A percentile compares a stretch with the other conserved stretches of the same genome.
Evolutionary conservation across 2,329 filamentous ascomycete genomes (phyloP).

Genomic region (Epichloe baconii): DNA sequence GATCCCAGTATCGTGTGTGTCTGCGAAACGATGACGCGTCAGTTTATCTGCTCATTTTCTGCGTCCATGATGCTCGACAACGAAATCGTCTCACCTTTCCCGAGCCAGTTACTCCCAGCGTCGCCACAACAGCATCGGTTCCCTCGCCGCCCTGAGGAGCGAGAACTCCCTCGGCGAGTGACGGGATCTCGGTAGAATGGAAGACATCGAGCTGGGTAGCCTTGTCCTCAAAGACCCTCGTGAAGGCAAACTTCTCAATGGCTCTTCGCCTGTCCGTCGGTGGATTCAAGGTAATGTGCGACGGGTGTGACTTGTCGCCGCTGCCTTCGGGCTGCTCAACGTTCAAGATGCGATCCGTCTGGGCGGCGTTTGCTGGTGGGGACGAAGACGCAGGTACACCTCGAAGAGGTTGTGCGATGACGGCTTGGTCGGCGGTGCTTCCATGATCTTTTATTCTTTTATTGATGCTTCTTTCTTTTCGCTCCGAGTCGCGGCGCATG

Average conservation of each 20-base stretch:
- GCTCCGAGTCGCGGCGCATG: not conserved
- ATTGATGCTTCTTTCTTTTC: not conserved
- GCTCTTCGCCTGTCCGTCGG: slow-evolving; percentile 77
- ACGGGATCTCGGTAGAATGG: slow-evolving; percentile 59
- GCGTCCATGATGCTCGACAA: too few relatives aligned
- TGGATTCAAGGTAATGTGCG: slow-evolving; percentile 65
- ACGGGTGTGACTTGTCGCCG: slow-evolving; percentile 29
- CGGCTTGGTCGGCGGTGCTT: slow-evolving; percentile 13
- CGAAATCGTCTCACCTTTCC: slow-evolving; percentile 57
- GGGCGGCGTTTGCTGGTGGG: slow-evolving; percentile 34
- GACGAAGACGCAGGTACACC: slow-evolving; percentile 76
- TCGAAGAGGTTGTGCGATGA: slow-evolving; percentile 57
- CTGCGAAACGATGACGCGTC: slow-evolving; percentile 29
- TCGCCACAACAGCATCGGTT: slow-evolving; percentile 80
- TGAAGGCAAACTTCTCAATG: slow-evolving; percentile 90
- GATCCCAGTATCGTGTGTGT: slow-evolving; percentile 93
- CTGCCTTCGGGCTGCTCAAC: slow-evolving; percentile 48
- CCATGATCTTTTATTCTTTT: slow-evolving; percentile 20
- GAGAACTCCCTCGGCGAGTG: slow-evolving; percentile 70
- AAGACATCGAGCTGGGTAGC: slow-evolving; percentile 80
- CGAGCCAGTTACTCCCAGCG: slow-evolving; percentile 85
- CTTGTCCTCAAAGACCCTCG: slow-evolving; percentile 79
- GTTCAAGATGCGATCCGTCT: slow-evolving; percentile 58
- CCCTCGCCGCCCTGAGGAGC: slow-evolving; percentile 61
- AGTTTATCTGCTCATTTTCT: too few relatives aligned